Percentiles rank a stretch among this genome's conserved stretches.
Conservation (phyloP, 202 grass and related monocot genomes). For the Eragrostis tef region DNA sequence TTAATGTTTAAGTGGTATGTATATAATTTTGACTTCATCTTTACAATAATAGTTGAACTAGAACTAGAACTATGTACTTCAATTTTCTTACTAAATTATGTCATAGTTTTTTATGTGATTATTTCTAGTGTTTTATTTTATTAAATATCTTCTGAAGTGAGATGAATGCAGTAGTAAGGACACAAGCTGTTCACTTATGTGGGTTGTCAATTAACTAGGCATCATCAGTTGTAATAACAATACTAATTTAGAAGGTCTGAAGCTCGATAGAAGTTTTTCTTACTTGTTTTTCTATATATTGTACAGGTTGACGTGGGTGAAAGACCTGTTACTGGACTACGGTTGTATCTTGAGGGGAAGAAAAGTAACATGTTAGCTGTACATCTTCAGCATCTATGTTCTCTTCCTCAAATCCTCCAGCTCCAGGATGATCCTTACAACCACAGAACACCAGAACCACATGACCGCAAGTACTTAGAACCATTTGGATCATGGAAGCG, state of each 20-base stretch:
- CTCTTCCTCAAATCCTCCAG: slow-evolving; percentile 80
- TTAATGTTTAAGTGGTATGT: neutral
- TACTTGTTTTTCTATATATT: neutral
- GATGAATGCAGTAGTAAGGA: neutral
- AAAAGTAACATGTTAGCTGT: slow-evolving; percentile 88
- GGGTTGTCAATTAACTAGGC: neutral
- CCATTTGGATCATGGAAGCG: slow-evolving; percentile 78
- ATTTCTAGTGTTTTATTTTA: no score
- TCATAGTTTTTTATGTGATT: neutral
- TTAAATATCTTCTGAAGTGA: neutral
- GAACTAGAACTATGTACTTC: neutral
- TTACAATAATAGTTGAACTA: slow-evolving; percentile 1
- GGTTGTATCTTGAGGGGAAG: slow-evolving; percentile 90
- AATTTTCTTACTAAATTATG: neutral
- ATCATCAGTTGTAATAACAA: slow-evolving; percentile 7
- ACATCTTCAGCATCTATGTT: slow-evolving; percentile 92
- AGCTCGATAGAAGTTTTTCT: neutral
- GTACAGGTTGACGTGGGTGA: slow-evolving; percentile 85
- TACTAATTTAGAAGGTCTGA: neutral
- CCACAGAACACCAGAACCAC: slow-evolving; percentile 42
- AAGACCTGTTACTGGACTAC: slow-evolving; percentile 82
- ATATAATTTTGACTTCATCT: neutral
- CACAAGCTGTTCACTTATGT: neutral
- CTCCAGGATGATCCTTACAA: slow-evolving; percentile 71
- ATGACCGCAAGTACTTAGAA: slow-evolving; percentile 77